Base-by-base conservation (phyloP, 306 rosid species). In the Vigna nakashimae region DNA sequence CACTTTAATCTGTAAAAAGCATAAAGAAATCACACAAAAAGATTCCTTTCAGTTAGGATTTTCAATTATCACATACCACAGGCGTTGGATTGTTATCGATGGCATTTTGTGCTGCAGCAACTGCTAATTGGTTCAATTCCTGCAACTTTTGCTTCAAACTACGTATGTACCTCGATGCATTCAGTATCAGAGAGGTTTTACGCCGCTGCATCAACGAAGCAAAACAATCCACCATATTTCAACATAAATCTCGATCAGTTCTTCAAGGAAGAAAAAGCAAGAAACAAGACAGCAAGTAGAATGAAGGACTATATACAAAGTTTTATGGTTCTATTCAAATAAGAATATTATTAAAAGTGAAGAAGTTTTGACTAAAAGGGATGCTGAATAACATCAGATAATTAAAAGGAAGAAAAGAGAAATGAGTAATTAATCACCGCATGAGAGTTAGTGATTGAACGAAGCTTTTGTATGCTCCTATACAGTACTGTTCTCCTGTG, bases 371-470 rank as follows among this genome's bases (percentile, higher is more conserved):
- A 69, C 24, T 16, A 2, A 49, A 50, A 36, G 45, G 6, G 49
- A 52, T 32, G 49, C 4, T 32, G 10, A 5, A 43, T 14, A 10
- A 65, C 5, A 65, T 42, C n/a, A 65, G 71, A 42, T 65, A 42
- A 66, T 18, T 0, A 24, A 26, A 30, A 24, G 0, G 43, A 43
- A 9, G 43, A 64, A 26, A 62, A 40, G 24, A 42, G 56, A 20
- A 34, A 45, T 42, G 36, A 55, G 60, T 55, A 55, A 20, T 70
- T 69, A 69, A 71, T 71, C 72, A 88, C 91, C 87, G 78, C 71
- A 76, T 73, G 81, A 24, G 89, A 88, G 14, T 79, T 81, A 16
- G 88, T 83, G 82, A 83, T 73, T 65, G 89, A 85, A 36, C 89
- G 86, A 79, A 85, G 91, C 53, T 78, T 60, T 51, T 69, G 83